Conservation (phyloP, 164 flowering plant species). For the Saururus chinensis region DNA sequence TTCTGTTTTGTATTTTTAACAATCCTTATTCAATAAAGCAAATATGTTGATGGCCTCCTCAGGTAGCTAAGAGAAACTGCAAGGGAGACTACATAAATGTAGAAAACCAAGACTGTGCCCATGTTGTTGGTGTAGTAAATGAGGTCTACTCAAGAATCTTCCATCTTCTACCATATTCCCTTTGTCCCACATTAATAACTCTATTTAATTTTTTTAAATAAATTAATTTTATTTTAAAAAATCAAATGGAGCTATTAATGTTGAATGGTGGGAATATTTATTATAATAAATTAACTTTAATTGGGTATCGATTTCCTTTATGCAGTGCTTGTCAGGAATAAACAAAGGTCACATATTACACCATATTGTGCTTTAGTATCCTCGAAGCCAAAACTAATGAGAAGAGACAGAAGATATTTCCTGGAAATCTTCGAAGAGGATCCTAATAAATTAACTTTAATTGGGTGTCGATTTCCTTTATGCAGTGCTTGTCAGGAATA, state of each 20-base stretch:
- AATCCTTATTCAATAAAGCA: too few species aligned
- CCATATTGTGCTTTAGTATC: conserved; percentile 14
- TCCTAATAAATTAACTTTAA: too few species aligned
- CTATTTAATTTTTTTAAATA: too few species aligned
- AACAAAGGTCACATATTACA: conserved; percentile 14
- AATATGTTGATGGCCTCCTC: not conserved
- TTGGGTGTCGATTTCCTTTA: not conserved
- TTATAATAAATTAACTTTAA: too few species aligned
- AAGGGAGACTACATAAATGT: conserved; percentile 19
- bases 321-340: not conserved
- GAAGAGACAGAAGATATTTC: conserved; percentile 3
- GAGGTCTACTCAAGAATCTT: not conserved
- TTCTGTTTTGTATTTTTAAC: too few species aligned
- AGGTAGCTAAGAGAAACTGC: conserved; percentile 24
- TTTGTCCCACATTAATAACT: too few species aligned
- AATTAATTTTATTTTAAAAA: too few species aligned
- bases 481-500: not conserved
- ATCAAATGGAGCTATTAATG: too few species aligned
- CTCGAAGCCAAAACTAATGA: conserved; percentile 1
- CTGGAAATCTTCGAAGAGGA: not conserved
- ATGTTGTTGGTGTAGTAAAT: not conserved
- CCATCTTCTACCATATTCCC: not conserved
- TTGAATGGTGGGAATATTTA: too few species aligned
- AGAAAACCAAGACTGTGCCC: conserved; percentile 14
- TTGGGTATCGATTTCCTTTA: not conserved